These are phyloP conservation scores for Lasiodiplodia sp. DNA, from an alignment of 2,329 filamentous ascomycete species.

Conservation along the genomic window DNA sequence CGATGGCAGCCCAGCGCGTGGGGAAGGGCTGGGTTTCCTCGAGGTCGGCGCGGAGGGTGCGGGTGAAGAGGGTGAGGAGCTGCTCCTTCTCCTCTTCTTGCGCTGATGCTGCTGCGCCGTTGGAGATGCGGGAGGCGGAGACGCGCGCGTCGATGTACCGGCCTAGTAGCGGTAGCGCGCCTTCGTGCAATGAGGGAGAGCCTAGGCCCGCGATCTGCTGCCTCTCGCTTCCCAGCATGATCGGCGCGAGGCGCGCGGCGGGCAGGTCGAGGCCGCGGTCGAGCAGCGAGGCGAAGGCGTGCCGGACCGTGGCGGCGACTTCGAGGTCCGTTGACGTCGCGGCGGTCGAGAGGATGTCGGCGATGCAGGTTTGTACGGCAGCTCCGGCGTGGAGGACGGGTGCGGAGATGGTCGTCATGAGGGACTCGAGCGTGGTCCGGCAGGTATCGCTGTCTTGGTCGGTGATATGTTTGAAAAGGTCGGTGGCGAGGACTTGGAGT, in stretches of 20 bases:
- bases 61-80: slow-evolving; percentile 10
- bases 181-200: slow-evolving; percentile 27
- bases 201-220: background rate
- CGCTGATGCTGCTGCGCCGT: background rate
- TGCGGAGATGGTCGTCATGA: background rate
- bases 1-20: slow-evolving; percentile 66
- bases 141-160: slow-evolving; percentile 6
- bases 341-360: background rate
- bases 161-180: slow-evolving; percentile 9
- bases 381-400: background rate
- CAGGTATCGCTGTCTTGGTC: slow-evolving; percentile 4
- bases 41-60: slow-evolving; percentile 32
- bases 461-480: background rate
- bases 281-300: slow-evolving; percentile 15
- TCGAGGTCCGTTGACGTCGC: slow-evolving; percentile 7
- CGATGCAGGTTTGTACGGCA: background rate
- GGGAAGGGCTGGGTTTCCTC: slow-evolving; percentile 62
- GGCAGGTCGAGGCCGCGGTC: slow-evolving; percentile 13
- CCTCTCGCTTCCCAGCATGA: slow-evolving; percentile 15
- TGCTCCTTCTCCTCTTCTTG: background rate
- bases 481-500: background rate
- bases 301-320: slow-evolving; percentile 16
- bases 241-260: background rate
- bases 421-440: slow-evolving; percentile 10
- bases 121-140: background rate